These are phyloP conservation scores for Bipolaris gigantea DNA, from an alignment of 2,329 filamentous ascomycete species.

Conservation along the genomic window DNA sequence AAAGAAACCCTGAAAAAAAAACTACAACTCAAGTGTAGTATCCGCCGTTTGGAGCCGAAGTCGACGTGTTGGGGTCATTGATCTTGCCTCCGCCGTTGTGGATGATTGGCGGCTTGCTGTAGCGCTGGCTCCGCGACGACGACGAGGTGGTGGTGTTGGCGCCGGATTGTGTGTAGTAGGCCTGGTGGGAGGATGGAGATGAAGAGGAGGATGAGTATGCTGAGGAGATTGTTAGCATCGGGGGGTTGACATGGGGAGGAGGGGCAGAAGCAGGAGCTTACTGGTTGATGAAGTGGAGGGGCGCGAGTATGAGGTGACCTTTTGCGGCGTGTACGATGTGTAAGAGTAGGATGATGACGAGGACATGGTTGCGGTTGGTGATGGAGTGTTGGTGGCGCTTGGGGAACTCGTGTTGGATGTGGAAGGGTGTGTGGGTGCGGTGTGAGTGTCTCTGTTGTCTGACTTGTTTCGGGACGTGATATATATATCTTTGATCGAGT, in stretches of 20 bases:
- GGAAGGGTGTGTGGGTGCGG: neutral
- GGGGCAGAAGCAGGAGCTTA: neutral
- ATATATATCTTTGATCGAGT: neutral
- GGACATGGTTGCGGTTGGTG: neutral
- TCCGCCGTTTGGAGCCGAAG: constrained; percentile 31
- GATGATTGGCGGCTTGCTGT: constrained; percentile 35
- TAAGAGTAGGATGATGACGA: neutral
- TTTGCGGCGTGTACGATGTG: neutral
- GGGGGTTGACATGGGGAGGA: constrained; percentile 23
- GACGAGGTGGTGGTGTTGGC: constrained; percentile 1
- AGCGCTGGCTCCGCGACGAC: constrained; percentile 29
- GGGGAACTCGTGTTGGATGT: neutral
- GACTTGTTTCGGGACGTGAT: neutral
- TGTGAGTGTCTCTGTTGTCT: neutral
- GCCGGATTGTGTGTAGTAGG: constrained; percentile 31
- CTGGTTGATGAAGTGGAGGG: constrained; percentile 8
- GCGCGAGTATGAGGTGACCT: constrained; percentile 14
- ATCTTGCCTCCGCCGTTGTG: constrained; percentile 36
- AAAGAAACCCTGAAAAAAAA: neutral
- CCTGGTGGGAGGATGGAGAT: constrained; percentile 30
- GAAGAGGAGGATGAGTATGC: constrained; percentile 31
- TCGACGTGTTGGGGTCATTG: constrained; percentile 35
- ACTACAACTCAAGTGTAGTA: constrained; percentile 30
- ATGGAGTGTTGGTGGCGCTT: neutral
- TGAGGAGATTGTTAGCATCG: constrained; percentile 22